These are phyloP conservation scores for Boletus rubescentipes DNA, from an alignment of 768 basidiomycete species.

Conservation along the genomic window DNA sequence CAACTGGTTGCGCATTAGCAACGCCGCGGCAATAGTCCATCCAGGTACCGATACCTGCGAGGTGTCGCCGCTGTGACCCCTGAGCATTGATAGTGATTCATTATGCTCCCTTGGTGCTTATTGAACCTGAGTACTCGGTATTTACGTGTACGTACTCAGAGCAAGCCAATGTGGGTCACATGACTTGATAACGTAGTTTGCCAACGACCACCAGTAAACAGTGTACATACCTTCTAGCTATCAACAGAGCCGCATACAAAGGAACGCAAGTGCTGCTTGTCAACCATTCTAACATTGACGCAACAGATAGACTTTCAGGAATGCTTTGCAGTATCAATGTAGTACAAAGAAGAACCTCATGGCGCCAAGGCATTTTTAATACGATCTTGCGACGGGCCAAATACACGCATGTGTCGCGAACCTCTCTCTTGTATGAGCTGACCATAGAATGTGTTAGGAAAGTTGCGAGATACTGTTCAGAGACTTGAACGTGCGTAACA, in stretches of 20 bases:
- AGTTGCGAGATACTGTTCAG: slow-evolving; percentile 69
- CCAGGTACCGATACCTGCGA: slow-evolving; percentile 63
- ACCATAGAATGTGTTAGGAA: slow-evolving; percentile 39
- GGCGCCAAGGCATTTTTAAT: slow-evolving; percentile 59
- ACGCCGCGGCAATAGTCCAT: slow-evolving; percentile 44
- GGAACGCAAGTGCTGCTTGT: slow-evolving; percentile 44
- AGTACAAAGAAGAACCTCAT: slow-evolving; percentile 64
- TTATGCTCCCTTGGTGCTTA: no score
- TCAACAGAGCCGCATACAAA: slow-evolving; percentile 50
- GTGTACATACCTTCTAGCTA: slow-evolving; percentile 52
- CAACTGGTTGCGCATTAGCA: slow-evolving; percentile 40
- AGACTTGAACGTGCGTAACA: slow-evolving; percentile 64
- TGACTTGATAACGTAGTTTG: slow-evolving; percentile 20
- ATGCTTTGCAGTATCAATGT: slow-evolving; percentile 66
- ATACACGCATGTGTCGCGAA: slow-evolving; percentile 36
- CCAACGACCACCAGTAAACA: slow-evolving; percentile 38
- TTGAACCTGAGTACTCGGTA: no score
- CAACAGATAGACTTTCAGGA: slow-evolving; percentile 51
- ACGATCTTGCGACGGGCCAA: slow-evolving; percentile 64
- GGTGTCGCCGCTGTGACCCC: slow-evolving; percentile 66
- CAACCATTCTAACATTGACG: background rate
- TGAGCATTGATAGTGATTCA: slow-evolving; percentile 49
- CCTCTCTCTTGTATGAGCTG: background rate
- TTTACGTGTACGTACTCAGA: no score
- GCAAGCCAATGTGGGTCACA: slow-evolving; percentile 26